Evolutionary conservation across 2,329 filamentous ascomycete species (phyloP).

Genomic region (Mollisiaceae sp.): DNA sequence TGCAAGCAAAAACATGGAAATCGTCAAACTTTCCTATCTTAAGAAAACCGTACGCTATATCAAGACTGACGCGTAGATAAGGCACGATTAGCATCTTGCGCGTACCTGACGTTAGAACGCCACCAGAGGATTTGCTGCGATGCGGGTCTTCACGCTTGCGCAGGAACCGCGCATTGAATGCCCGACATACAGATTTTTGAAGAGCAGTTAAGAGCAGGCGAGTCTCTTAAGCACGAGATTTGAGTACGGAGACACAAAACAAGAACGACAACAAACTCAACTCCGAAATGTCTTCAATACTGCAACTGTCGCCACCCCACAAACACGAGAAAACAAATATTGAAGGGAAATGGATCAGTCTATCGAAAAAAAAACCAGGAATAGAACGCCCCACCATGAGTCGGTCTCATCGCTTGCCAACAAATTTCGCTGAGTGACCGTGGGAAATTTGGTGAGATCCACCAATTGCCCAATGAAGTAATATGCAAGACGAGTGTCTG

Average conservation of each 20-base stretch:
- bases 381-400: neutral
- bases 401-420: conserved; percentile 12
- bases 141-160: conserved; percentile 12
- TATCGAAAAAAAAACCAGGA: neutral
- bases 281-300: neutral
- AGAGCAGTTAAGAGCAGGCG: neutral
- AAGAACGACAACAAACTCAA: neutral
- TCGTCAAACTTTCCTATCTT: neutral
- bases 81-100: neutral
- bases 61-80: neutral
- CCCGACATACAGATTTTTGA: neutral
- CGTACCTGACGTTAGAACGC: conserved; percentile 12
- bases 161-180: conserved; percentile 9
- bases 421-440: conserved; percentile 10
- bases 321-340: conserved; percentile 4
- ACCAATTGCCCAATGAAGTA: conserved; percentile 12
- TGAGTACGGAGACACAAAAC: too few relatives aligned
- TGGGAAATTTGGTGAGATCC: conserved; percentile 21
- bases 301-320: neutral
- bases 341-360: neutral
- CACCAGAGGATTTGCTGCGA: conserved; percentile 12
- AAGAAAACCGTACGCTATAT: conserved; percentile 4
- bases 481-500: neutral
- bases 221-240: neutral
- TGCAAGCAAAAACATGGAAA: neutral